Evolutionary conservation across 2,329 filamentous ascomycete species (phyloP).

Genomic region (Mycosphaerella sp.): DNA sequence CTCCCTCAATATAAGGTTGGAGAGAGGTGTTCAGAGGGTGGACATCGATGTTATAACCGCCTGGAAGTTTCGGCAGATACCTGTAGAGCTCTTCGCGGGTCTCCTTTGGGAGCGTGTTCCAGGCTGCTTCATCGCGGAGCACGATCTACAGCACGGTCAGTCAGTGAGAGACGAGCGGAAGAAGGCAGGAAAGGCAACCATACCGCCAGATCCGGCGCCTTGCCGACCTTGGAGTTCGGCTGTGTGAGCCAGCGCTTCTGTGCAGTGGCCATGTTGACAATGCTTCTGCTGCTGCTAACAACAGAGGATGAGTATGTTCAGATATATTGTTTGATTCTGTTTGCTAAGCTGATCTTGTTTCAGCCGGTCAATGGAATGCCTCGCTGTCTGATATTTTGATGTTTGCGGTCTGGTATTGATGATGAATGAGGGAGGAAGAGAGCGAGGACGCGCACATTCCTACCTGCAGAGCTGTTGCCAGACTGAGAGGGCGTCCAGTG

Average conservation of each 20-base stretch:
- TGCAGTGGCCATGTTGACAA: slow-evolving; percentile 8
- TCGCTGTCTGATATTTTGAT: background rate
- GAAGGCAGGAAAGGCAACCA: background rate
- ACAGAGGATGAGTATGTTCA: background rate
- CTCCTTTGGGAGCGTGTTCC: slow-evolving; percentile 24
- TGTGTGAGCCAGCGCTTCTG: slow-evolving; percentile 28
- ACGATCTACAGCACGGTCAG: slow-evolving; percentile 21
- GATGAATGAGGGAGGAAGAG: too few species aligned
- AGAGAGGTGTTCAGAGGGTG: slow-evolving; percentile 39
- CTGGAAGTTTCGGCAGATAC: slow-evolving; percentile 27
- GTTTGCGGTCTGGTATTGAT: too few species aligned
- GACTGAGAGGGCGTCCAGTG: too few species aligned
- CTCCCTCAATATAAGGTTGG: slow-evolving; percentile 46
- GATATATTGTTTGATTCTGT: background rate
- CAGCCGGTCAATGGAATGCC: background rate
- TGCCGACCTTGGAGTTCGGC: slow-evolving; percentile 25
- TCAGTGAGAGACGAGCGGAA: background rate
- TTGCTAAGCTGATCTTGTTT: background rate
- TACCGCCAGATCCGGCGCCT: slow-evolving; percentile 23
- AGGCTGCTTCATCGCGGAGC: slow-evolving; percentile 28
- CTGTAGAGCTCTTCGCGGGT: slow-evolving; percentile 26
- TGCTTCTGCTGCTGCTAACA: background rate
- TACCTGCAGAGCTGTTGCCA: too few species aligned
- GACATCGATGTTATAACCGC: slow-evolving; percentile 35
- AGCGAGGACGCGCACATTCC: too few species aligned